Evolutionary conservation across 2,329 filamentous ascomycete species (phyloP), one percentile per base, ranked within the genome.

Genomic region (Daldinia sp.): DNA sequence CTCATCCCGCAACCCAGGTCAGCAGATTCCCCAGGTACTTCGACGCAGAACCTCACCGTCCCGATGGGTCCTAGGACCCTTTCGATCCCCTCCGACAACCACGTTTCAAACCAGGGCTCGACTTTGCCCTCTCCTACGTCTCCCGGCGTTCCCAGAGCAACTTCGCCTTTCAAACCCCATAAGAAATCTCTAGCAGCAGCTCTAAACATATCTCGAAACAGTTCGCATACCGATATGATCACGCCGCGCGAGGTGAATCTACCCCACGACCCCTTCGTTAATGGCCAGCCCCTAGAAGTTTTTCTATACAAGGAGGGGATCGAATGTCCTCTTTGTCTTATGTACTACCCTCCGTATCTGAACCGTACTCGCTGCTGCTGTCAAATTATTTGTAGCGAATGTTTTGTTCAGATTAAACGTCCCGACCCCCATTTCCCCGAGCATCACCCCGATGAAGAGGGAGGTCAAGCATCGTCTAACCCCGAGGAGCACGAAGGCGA

Each of bases 281-380:
- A 98, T 70, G 94, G 95, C n/a, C 93, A 97, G 70, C 91, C 91
- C 0, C 83, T 98, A 45, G 95, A 98, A 77, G 94, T 94, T 0
- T 94, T 92, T 68, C 81, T 99, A 1, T 99, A 99, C 82, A 97
- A 97, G 76, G 88, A 96, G 69, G 90, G 93, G 3, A 80, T 82
- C 5, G 95, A 99, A 75, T 99, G 95, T 72, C 94, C 95, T 4
- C 97, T 99, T 65, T 99, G 95, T 80, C 97, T 98, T 75, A 82
- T 98, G 54, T 96, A 93, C 71, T 99, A 98, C 70, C 95, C 95
- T 0, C 93, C 93, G 3, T 96, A 96, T 74, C 83, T 99, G 27
- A 99, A 99, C 78, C 90, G 89, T 68, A 99, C 95, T 0, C 85
- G 95, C 68, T 99, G 95, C 75, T 99, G 95, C 77, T 93, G 97